Base-by-base conservation (phyloP, 2,329 filamentous ascomycete species). In the Calonectria hongkongensis region DNA sequence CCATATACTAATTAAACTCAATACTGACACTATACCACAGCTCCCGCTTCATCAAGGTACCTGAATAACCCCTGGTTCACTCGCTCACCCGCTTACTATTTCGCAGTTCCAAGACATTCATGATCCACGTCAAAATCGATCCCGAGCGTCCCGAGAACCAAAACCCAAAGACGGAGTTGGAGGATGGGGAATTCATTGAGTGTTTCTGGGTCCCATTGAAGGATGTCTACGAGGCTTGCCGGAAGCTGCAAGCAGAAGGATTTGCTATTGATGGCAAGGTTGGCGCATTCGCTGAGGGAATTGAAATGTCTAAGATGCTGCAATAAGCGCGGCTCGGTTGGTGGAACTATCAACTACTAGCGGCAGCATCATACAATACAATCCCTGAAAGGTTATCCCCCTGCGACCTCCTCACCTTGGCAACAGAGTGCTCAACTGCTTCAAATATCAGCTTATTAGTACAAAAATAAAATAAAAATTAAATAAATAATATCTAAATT, bases 121-220 rank as follows among this genome's bases (percentile, higher is more conserved):
- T 93, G 89, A 91, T 96, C 16, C 93, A 95, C 79, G 91, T 96
- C 50, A 89, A 87, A 1, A 90, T 96, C 74, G 93, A 96, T 82
- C 90, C 94, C 87, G 88, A 85, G 4, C 85, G 91, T 1, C 89
- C 92, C 0, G 92, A 92, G 78, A 96, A 96, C 80, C 89, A 92
- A 80, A 87, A 94, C 64, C 91, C 91, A 1, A 88, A 92, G 81
- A 92, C 94, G 0, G 86, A 93, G 79, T 87, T 96, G 9, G 94
- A 96, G 80, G 94, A 95, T 21, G 93, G 92, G 73, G 94, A 96
- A 84, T 96, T 95, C 80, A 96, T 96, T 78, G 94, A 96, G 81
- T 92, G 92, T 43, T 96, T 96, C 79, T 90, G 89, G 15, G 88
- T 95, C 4, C 92, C 92, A 4, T 81, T 96, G 51, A 85, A 84